phyloP scores from a whole-genome alignment of 306 rosid genomes.

The Abrus precatorius region DNA sequence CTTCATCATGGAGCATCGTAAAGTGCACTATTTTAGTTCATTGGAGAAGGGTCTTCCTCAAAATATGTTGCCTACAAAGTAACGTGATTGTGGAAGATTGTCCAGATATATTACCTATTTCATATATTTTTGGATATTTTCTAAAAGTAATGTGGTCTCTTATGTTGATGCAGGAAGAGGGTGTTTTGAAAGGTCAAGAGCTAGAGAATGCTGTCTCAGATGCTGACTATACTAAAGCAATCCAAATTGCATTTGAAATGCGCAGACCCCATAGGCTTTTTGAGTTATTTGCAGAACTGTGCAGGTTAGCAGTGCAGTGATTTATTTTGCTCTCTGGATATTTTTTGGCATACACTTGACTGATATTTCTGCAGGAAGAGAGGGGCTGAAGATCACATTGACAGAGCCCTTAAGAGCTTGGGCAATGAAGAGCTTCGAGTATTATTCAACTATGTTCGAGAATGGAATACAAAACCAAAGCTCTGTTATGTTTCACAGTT shows the following conservation, averaged over 20 bases:
- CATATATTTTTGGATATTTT: not conserved
- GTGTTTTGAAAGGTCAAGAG: constrained; percentile 91
- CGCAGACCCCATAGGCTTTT: constrained; percentile 84
- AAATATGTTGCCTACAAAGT: not conserved
- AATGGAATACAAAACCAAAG: constrained; percentile 95
- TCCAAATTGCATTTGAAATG: constrained; percentile 84
- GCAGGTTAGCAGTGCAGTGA: constrained; percentile 72
- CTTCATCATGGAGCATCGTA: not conserved
- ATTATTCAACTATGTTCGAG: constrained; percentile 77
- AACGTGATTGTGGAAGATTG: not conserved
- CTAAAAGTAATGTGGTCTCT: constrained; percentile 25
- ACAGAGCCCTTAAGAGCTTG: constrained; percentile 67
- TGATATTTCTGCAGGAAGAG: constrained; percentile 68
- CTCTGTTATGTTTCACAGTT: constrained; percentile 87
- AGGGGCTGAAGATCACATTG: constrained; percentile 64
- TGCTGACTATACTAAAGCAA: constrained; percentile 86
- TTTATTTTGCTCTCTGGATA: not conserved
- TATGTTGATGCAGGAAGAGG: constrained; percentile 78
- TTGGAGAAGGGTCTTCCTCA: not conserved
- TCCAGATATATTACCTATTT: not conserved
- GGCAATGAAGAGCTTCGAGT: constrained; percentile 67
- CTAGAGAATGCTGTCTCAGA: constrained; percentile 92
- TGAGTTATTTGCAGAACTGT: constrained; percentile 72
- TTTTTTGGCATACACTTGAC: constrained; percentile 41
- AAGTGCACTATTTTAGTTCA: not conserved